Percentiles rank a stretch among this genome's conserved stretches.
These are phyloP conservation scores for Globisporangium abappressorium DNA, from an alignment of 352 stramenopile species.

Conservation along the genomic window DNA sequence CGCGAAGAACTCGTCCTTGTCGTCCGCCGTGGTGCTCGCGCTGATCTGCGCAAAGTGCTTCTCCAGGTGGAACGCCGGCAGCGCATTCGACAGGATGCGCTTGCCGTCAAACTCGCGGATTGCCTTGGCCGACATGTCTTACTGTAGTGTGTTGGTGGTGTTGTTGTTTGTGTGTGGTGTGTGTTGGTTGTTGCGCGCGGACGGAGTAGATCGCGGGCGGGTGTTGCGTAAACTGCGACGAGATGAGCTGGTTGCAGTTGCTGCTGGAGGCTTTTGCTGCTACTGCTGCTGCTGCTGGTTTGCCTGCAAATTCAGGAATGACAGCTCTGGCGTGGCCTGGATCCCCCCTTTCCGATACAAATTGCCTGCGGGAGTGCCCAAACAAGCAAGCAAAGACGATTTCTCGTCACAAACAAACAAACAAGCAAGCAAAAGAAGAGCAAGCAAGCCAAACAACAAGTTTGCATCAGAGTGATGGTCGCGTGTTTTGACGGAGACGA, in stretches of 20 bases:
- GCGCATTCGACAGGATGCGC: slow-evolving; percentile 84
- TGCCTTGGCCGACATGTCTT: slow-evolving; percentile 92
- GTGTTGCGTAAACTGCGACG: slow-evolving; percentile 6
- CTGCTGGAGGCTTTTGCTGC: background rate
- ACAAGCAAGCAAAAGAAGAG: background rate
- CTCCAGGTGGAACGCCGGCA: slow-evolving; percentile 76
- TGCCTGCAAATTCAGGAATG: slow-evolving; percentile 15
- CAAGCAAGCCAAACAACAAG: background rate
- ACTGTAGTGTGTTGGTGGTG: background rate
- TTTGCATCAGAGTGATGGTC: background rate
- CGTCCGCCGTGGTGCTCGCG: slow-evolving; percentile 32
- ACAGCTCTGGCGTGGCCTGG: slow-evolving; percentile 5
- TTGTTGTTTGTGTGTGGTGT: slow-evolving; percentile 11
- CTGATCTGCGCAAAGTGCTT: slow-evolving; percentile 74
- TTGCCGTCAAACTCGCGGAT: slow-evolving; percentile 97
- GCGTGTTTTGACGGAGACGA: slow-evolving; percentile 3
- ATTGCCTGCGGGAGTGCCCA: background rate
- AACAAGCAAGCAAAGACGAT: background rate
- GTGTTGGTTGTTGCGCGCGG: slow-evolving; percentile 11
- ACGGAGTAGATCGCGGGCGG: slow-evolving; percentile 1
- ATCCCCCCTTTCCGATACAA: background rate
- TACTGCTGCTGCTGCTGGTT: background rate
- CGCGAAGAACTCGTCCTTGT: slow-evolving; percentile 60
- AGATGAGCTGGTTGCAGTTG: slow-evolving; percentile 6
- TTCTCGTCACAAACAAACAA: no score